A percentile compares a stretch with the other conserved stretches of the same genome.
Conservation (phyloP, 2,329 filamentous ascomycete genomes). For the Whalleya microplaca region DNA sequence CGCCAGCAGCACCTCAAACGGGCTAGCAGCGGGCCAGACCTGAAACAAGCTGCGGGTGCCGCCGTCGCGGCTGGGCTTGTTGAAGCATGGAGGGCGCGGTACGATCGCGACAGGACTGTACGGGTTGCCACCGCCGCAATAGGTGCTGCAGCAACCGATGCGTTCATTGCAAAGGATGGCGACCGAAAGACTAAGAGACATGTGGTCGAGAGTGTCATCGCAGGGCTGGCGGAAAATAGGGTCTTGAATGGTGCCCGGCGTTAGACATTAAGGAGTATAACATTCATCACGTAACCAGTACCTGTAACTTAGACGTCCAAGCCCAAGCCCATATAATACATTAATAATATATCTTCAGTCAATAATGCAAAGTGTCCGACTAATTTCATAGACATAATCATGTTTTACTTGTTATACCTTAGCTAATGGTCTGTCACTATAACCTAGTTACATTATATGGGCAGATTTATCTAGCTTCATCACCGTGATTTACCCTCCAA, state of each 20-base stretch:
- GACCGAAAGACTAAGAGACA: conserved; percentile 26
- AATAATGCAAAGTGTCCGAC: too few species aligned
- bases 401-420: too few species aligned
- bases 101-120: conserved; percentile 17
- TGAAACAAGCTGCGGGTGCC: conserved; percentile 30
- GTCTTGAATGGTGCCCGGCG: conserved; percentile 29
- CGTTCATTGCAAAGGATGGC: conserved; percentile 19
- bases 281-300: too few species aligned
- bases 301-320: too few species aligned
- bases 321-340: too few species aligned
- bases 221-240: conserved; percentile 31
- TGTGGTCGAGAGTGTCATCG: conserved; percentile 28
- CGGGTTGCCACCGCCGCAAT: conserved; percentile 34
- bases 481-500: too few species aligned
- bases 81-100: conserved; percentile 31
- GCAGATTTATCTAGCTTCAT: too few species aligned
- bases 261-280: not conserved
- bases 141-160: conserved; percentile 32
- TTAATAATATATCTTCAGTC: too few species aligned
- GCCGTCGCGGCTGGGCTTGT: conserved; percentile 29
- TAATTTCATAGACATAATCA: too few species aligned
- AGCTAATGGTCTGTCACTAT: too few species aligned
- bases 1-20: not conserved
- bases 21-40: conserved; percentile 7
- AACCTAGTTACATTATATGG: too few species aligned